Conservation (phyloP, 1,139 yeast species). For the Spathaspora jeffriesii region DNA sequence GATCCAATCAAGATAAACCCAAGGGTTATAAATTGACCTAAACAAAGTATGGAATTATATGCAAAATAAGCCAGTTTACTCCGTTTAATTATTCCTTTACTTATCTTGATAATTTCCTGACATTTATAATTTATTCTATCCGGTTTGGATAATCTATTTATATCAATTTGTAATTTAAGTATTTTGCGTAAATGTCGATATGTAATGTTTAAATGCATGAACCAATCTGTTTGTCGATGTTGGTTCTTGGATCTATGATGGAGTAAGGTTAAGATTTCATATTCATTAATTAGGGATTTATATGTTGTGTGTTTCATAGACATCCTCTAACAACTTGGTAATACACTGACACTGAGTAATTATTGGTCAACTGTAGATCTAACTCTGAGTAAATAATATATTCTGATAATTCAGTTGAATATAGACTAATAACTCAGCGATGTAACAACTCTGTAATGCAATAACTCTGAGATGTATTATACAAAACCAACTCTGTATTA, state of each 20-base stretch:
- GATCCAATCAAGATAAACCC: conserved; percentile 72
- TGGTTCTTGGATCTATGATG: conserved; percentile 78
- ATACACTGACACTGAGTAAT: too few species aligned
- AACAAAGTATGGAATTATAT: conserved; percentile 66
- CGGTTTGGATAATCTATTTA: conserved; percentile 20
- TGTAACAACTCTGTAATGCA: too few species aligned
- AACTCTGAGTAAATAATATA: too few species aligned
- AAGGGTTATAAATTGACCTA: conserved; percentile 76
- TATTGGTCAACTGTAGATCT: too few species aligned
- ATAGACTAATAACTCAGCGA: too few species aligned
- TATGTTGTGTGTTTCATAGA: conserved; percentile 14
- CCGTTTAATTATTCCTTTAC: conserved; percentile 36
- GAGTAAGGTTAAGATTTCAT: conserved; percentile 55
- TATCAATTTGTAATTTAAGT: conserved; percentile 21
- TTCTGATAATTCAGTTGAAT: too few species aligned
- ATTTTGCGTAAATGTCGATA: conserved; percentile 56
- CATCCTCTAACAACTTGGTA: too few species aligned
- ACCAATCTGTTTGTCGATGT: conserved; percentile 76
- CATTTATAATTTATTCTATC: conserved; percentile 13
- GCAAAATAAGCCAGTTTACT: conserved; percentile 56
- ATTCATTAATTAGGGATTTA: conserved; percentile 38
- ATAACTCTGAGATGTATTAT: too few species aligned
- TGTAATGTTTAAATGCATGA: conserved; percentile 66
- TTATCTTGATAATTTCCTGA: conserved; percentile 20
- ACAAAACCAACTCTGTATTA: too few species aligned